These are phyloP conservation scores for Boletus edulis DNA, from an alignment of 768 basidiomycete genomes.

Conservation along the genomic window DNA sequence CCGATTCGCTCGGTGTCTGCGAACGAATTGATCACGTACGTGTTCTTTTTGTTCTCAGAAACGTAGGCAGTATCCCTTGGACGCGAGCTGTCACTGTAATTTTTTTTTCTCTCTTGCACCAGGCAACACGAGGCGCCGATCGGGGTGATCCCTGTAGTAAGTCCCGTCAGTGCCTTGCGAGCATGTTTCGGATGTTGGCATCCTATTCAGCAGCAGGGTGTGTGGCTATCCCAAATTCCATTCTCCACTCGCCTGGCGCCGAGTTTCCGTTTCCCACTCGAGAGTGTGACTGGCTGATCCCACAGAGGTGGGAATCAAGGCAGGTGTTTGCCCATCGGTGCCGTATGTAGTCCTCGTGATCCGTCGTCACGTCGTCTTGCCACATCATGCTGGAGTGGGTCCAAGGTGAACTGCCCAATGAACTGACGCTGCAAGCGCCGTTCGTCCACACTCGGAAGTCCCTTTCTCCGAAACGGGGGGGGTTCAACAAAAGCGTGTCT, in stretches of 20 bases:
- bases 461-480: constrained; percentile 11
- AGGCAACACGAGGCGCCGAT: neutral
- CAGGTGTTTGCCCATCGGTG: neutral
- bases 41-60: constrained; percentile 7
- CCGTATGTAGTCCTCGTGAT: neutral
- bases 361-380: neutral
- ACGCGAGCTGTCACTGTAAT: constrained; percentile 6
- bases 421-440: too few species aligned
- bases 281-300: constrained; percentile 2
- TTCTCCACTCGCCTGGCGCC: constrained; percentile 17
- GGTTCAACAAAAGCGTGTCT: neutral
- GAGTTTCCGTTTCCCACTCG: neutral
- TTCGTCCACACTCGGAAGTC: neutral
- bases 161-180: neutral
- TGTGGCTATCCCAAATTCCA: neutral
- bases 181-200: neutral
- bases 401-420: neutral
- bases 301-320: constrained; percentile 24
- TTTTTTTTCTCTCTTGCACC: constrained; percentile 6
- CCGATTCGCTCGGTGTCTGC: neutral
- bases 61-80: neutral
- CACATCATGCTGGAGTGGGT: neutral
- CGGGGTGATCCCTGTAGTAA: constrained; percentile 10
- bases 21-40: neutral
- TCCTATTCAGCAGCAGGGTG: neutral